Conservation (phyloP, 352 stramenopile species). For the Phytophthora cryptogea region DNA sequence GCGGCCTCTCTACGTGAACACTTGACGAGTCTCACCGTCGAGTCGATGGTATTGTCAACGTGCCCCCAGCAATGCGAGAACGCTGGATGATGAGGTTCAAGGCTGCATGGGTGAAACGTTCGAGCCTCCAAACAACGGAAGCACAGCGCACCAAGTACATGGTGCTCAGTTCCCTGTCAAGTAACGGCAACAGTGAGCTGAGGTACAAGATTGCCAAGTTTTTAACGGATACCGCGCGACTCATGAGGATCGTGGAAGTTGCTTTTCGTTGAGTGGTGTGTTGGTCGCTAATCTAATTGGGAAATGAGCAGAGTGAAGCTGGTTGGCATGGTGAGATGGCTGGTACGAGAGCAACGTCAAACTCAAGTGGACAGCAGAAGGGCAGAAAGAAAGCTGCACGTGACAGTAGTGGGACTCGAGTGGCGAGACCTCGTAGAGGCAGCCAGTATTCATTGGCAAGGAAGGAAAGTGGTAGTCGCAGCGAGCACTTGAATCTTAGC, state of each 20-base stretch:
- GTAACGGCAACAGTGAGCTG: not conserved
- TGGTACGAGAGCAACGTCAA: too few relatives aligned
- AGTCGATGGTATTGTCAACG: constrained; percentile 22
- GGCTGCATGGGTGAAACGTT: constrained; percentile 1
- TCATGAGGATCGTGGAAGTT: constrained; percentile 10
- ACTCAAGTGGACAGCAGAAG: too few relatives aligned
- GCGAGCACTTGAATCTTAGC: not conserved
- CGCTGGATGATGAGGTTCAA: constrained; percentile 24
- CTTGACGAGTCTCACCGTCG: constrained; percentile 21
- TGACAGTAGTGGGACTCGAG: too few relatives aligned
- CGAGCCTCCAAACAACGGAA: not conserved
- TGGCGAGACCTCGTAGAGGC: too few relatives aligned
- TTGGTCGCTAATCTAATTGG: too few relatives aligned
- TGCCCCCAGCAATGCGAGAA: constrained; percentile 15
- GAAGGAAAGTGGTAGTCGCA: too few relatives aligned
- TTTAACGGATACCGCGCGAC: too few relatives aligned
- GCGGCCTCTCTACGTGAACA: constrained; percentile 11
- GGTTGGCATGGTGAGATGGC: too few relatives aligned
- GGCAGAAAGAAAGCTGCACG: too few relatives aligned
- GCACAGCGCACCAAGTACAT: constrained; percentile 13
- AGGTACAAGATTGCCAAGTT: not conserved
- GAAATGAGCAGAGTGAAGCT: too few relatives aligned
- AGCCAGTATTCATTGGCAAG: too few relatives aligned
- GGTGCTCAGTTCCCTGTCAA: constrained; percentile 17
- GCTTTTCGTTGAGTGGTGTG: not conserved